phyloP scores from a whole-genome alignment of 192 early-diverging fungal species.

The Entomortierella beljakovae region DNA sequence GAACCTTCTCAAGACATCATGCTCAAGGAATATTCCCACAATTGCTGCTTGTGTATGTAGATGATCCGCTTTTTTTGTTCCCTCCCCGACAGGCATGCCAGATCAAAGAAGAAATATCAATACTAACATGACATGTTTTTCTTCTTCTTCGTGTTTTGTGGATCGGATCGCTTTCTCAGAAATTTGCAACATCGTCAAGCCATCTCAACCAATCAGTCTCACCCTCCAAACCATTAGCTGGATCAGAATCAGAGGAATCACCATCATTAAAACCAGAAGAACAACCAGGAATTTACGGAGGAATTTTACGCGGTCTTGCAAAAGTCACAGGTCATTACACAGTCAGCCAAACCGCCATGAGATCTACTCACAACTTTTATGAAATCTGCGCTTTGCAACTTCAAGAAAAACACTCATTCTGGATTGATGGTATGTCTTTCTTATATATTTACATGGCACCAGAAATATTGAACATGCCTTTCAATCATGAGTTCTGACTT shows the following conservation, averaged over 20 bases:
- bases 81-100: no score
- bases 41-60: slow-evolving; percentile 31
- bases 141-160: not conserved
- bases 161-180: not conserved
- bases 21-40: slow-evolving; percentile 15
- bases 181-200: slow-evolving; percentile 29
- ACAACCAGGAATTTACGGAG: slow-evolving; percentile 31
- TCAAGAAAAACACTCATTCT: slow-evolving; percentile 61
- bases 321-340: slow-evolving; percentile 64
- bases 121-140: not conserved
- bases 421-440: slow-evolving; percentile 54
- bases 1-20: slow-evolving; percentile 9
- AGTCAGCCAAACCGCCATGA: slow-evolving; percentile 63
- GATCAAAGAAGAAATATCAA: not conserved
- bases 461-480: not conserved
- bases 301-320: slow-evolving; percentile 51
- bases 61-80: not conserved
- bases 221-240: not conserved
- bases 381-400: slow-evolving; percentile 60
- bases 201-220: slow-evolving; percentile 12
- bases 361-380: slow-evolving; percentile 61
- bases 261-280: slow-evolving; percentile 1
- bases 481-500: not conserved
- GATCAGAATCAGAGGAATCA: not conserved
- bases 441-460: not conserved